Percentiles rank a stretch among this genome's conserved stretches.
phyloP scores from a whole-genome alignment of 78 protist genomes.

The Acrasis kona region DNA sequence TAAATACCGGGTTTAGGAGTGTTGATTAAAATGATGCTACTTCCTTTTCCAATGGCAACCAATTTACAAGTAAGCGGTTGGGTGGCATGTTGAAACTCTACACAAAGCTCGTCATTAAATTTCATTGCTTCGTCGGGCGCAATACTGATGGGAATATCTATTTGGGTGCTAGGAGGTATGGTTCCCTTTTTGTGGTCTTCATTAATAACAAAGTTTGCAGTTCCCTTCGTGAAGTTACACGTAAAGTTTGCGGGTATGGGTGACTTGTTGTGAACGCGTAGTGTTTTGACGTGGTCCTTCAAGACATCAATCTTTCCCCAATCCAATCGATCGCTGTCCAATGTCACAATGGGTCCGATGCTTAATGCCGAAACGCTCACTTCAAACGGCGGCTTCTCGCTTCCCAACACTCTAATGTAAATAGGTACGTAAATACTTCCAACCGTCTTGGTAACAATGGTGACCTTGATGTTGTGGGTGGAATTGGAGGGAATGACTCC shows the following conservation, averaged over 20 bases:
- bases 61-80: not conserved
- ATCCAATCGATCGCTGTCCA: not conserved
- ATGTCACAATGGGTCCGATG: conserved; percentile 26
- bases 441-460: conserved; percentile 3
- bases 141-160: not conserved
- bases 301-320: conserved; percentile 31
- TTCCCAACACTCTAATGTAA: conserved; percentile 12
- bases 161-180: not conserved
- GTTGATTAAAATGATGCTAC: conserved; percentile 6
- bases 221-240: not conserved
- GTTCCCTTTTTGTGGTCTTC: not conserved
- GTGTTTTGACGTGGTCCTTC: not conserved
- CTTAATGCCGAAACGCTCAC: not conserved
- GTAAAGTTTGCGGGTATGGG: conserved; percentile 36
- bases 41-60: conserved; percentile 39
- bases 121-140: conserved; percentile 25
- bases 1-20: not conserved
- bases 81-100: not conserved
- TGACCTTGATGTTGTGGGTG: not conserved
- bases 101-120: conserved; percentile 23
- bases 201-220: conserved; percentile 5
- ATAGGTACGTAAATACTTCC: conserved; percentile 20
- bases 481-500: conserved; percentile 6
- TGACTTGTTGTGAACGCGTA: conserved; percentile 29
- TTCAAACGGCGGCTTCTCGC: not conserved